A percentile compares a stretch with the other conserved stretches of the same genome.
Conservation (phyloP, 1,139 yeast genomes). For the Yamadazyma kanchanaburiensis region DNA sequence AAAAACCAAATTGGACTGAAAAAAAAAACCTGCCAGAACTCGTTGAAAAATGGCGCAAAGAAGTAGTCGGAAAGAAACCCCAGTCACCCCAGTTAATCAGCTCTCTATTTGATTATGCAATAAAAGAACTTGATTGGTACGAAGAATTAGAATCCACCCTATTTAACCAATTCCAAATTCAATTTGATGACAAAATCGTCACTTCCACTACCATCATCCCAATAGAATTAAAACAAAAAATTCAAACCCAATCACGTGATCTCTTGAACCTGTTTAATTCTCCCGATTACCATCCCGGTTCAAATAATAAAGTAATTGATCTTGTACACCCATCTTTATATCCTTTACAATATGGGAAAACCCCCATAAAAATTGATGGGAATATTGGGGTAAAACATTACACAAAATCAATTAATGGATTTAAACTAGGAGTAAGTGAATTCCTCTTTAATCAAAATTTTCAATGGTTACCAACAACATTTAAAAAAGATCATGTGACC, state of each 20-base stretch:
- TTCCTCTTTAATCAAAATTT: conserved; percentile 11
- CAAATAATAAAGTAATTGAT: conserved; percentile 33
- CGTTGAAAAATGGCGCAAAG: conserved; percentile 27
- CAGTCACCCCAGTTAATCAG: too few relatives aligned
- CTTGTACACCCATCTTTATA: conserved; percentile 43
- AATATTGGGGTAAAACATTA: conserved; percentile 10
- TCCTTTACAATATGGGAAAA: conserved; percentile 32
- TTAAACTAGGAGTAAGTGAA: conserved; percentile 15
- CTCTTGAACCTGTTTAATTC: conserved; percentile 14
- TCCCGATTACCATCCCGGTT: conserved; percentile 37
- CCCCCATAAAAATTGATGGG: conserved; percentile 18
- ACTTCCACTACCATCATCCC: conserved; percentile 14
- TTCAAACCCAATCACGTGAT: conserved; percentile 10
- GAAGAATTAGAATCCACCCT: conserved; percentile 14
- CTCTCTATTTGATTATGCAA: conserved; percentile 19
- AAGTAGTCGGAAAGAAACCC: too few relatives aligned
- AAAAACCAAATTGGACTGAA: conserved; percentile 28
- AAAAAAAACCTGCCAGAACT: conserved; percentile 24
- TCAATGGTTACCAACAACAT: conserved; percentile 33
- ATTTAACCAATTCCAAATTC: conserved; percentile 9
- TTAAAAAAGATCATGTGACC: conserved; percentile 6
- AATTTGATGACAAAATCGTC: conserved; percentile 19
- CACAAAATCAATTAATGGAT: conserved; percentile 11
- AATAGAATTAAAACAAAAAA: conserved; percentile 7
- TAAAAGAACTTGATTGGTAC: conserved; percentile 29